phyloP scores from a whole-genome alignment of 148 eudicot genomes.

The Silene latifolia region DNA sequence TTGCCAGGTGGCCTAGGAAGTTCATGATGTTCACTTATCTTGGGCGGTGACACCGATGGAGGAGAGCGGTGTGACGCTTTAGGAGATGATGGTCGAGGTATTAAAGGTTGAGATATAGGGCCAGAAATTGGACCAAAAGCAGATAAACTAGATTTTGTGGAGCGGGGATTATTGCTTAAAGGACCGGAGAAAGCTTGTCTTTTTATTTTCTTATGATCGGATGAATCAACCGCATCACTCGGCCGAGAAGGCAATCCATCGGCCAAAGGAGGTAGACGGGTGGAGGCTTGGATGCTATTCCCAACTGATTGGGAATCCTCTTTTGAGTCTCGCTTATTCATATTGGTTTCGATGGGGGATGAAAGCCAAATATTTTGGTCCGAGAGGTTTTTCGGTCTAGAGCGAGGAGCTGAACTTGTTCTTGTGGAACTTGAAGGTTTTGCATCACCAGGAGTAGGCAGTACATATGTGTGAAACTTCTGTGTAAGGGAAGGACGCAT shows the following conservation, averaged over 20 bases:
- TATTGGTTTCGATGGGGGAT: slow-evolving; percentile 56
- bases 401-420: slow-evolving; percentile 43
- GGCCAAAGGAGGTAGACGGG: slow-evolving; percentile 46
- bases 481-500: slow-evolving; percentile 41
- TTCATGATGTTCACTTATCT: slow-evolving; percentile 90
- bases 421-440: slow-evolving; percentile 47
- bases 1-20: slow-evolving; percentile 85
- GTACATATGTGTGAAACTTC: slow-evolving; percentile 63
- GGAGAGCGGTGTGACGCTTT: slow-evolving; percentile 35
- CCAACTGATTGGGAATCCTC: slow-evolving; percentile 39
- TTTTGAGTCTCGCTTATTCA: slow-evolving; percentile 42
- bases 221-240: slow-evolving; percentile 38
- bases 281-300: slow-evolving; percentile 33
- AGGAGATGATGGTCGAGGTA: slow-evolving; percentile 31
- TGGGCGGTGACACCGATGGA: slow-evolving; percentile 74
- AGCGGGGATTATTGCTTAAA: slow-evolving; percentile 58
- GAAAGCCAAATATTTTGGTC: slow-evolving; percentile 60
- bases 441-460: slow-evolving; percentile 83
- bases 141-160: slow-evolving; percentile 38
- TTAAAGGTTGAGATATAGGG: slow-evolving; percentile 35
- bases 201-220: slow-evolving; percentile 50
- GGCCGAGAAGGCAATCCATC: slow-evolving; percentile 46
- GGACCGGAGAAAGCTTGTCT: slow-evolving; percentile 92
- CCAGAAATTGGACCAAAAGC: slow-evolving; percentile 63
- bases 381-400: slow-evolving; percentile 30